These are phyloP conservation scores for Salix dunnii DNA, from an alignment of 345 rosid species.

Conservation along the genomic window DNA sequence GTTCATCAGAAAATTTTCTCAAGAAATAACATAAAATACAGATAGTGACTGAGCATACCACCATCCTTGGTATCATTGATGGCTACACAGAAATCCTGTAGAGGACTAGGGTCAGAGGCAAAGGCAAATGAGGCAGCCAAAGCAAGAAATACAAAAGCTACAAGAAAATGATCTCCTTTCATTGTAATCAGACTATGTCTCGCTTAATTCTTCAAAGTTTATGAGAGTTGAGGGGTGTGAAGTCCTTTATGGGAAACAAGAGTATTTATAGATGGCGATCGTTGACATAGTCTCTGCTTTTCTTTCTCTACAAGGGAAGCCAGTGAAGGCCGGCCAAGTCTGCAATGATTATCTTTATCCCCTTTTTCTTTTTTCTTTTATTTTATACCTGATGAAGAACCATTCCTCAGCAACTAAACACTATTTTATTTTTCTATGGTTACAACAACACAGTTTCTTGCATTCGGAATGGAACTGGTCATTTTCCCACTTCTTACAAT, in stretches of 20 bases:
- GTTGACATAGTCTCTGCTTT: too few relatives aligned
- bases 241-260: background rate
- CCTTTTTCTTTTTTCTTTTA: too few relatives aligned
- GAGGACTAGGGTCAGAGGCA: conserved; percentile 16
- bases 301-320: too few relatives aligned
- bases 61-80: background rate
- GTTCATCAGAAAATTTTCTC: too few relatives aligned
- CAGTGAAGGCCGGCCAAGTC: background rate
- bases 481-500: background rate
- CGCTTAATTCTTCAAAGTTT: background rate
- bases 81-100: conserved; percentile 18
- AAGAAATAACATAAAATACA: too few relatives aligned
- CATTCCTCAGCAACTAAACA: background rate
- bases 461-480: background rate
- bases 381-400: background rate
- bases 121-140: conserved; percentile 2
- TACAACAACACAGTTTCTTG: background rate
- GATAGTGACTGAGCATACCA: background rate
- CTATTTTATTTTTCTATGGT: background rate
- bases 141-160: background rate
- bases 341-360: background rate
- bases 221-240: background rate
- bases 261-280: conserved; percentile 11
- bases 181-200: background rate
- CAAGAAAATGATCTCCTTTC: background rate